Evolutionary conservation across 1,284 basidiomycete species (phyloP).

Genomic region (Wolfiporia cocos): DNA sequence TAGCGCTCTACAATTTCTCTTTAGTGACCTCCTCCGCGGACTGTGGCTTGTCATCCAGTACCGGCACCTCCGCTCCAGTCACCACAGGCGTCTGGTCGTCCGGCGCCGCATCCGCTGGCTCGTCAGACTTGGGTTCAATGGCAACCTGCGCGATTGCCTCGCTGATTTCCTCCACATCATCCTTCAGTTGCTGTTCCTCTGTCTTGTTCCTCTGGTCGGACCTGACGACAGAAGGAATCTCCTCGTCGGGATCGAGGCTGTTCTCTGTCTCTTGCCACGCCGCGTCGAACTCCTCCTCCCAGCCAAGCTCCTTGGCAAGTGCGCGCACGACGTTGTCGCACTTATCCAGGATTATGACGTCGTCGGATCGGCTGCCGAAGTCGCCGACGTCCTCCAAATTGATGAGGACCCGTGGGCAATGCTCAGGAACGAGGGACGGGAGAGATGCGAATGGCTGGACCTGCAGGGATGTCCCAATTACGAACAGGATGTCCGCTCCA

Average conservation of each 20-base stretch:
- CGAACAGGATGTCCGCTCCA: conserved; percentile 79
- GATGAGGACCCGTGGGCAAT: conserved; percentile 64
- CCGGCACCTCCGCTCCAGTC: conserved; percentile 2
- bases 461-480: conserved; percentile 89
- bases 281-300: conserved; percentile 55
- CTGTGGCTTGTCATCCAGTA: conserved; percentile 2
- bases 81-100: neutral
- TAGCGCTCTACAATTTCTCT: too few relatives aligned
- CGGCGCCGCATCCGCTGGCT: conserved; percentile 1
- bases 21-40: conserved; percentile 1
- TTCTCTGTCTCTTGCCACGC: conserved; percentile 48
- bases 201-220: conserved; percentile 1
- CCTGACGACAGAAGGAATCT: neutral
- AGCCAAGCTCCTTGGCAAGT: conserved; percentile 60
- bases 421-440: conserved; percentile 37
- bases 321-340: conserved; percentile 60
- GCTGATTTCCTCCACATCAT: conserved; percentile 30
- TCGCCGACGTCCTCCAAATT: conserved; percentile 64
- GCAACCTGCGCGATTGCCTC: conserved; percentile 24
- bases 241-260: conserved; percentile 8
- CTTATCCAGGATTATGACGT: conserved; percentile 58
- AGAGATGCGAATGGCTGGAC: conserved; percentile 75
- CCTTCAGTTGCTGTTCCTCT: conserved; percentile 8
- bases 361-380: conserved; percentile 47
- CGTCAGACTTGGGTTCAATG: neutral